A percentile compares a stretch with the other conserved stretches of the same genome.
Evolutionary conservation across 805 yeast species (phyloP).

Genomic region (Yamadazyma takamatsuzukensis): DNA sequence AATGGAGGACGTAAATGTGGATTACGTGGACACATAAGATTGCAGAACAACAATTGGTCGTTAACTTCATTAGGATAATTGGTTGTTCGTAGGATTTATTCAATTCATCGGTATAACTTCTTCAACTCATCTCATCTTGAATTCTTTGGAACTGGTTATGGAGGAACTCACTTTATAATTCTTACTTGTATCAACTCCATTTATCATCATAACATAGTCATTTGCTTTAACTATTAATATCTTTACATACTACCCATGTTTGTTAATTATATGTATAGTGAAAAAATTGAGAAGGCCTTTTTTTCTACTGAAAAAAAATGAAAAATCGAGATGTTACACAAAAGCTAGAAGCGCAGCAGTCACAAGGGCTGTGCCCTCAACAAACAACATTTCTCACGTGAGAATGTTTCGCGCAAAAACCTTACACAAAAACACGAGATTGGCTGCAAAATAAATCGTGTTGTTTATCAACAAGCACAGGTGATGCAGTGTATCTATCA

Average conservation of each 20-base stretch:
- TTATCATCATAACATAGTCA: not conserved
- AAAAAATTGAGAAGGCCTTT: slow-evolving; percentile 4
- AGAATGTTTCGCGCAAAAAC: not conserved
- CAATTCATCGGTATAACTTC: no score
- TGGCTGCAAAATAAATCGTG: slow-evolving; percentile 6
- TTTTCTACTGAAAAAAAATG: slow-evolving; percentile 5
- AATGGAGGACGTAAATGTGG: no score
- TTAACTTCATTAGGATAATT: no score
- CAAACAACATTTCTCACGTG: not conserved
- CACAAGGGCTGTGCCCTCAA: slow-evolving; percentile 1
- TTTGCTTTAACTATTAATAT: slow-evolving; percentile 3
- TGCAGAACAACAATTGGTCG: no score
- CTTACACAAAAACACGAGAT: not conserved
- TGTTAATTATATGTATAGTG: slow-evolving; percentile 32
- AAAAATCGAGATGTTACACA: slow-evolving; percentile 3
- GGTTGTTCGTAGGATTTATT: no score
- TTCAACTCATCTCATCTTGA: no score
- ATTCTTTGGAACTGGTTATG: no score
- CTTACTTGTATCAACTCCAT: not conserved
- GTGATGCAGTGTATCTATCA: no score
- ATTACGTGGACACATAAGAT: no score
- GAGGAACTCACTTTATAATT: not conserved
- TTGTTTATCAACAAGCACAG: no score
- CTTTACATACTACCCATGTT: slow-evolving; percentile 73
- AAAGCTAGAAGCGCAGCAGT: not conserved